A percentile compares a stretch with the other conserved stretches of the same genome.
phyloP scores from a whole-genome alignment of 108 stramenopile genomes.

The Pseudonitzschia delicatissima region DNA sequence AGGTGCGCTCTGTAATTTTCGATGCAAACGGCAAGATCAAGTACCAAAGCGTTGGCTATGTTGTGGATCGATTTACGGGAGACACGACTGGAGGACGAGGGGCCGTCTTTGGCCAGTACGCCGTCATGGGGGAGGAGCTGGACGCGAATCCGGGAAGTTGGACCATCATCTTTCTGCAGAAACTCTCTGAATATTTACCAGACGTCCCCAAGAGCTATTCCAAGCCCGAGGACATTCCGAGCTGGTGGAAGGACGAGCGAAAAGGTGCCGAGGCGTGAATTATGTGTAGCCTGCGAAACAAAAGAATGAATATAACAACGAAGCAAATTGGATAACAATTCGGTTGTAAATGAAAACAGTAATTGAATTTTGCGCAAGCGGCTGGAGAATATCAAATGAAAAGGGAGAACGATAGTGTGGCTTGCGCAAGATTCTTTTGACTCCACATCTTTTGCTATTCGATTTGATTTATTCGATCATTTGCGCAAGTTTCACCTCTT shows the following conservation, averaged over 20 bases:
- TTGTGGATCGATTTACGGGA: conserved; percentile 44
- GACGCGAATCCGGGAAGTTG: conserved; percentile 11
- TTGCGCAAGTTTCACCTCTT: no score
- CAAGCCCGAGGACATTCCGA: conserved; percentile 35
- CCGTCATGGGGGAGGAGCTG: conserved; percentile 25
- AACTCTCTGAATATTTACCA: conserved; percentile 4
- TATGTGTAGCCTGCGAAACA: no score
- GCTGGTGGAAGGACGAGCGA: conserved; percentile 50
- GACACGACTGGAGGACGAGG: conserved; percentile 41
- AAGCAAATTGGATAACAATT: no score
- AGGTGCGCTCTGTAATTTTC: conserved; percentile 34
- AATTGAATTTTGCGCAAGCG: no score
- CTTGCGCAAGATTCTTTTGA: no score
- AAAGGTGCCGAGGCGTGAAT: conserved; percentile 46
- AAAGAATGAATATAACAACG: no score
- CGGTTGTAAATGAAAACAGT: no score
- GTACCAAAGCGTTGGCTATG: conserved; percentile 36
- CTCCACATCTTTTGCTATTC: no score
- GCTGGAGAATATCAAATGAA: no score
- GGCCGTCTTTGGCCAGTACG: conserved; percentile 31
- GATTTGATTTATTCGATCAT: no score
- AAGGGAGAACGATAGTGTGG: no score
- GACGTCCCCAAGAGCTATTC: background rate
- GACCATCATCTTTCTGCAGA: conserved; percentile 32
- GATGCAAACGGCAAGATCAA: conserved; percentile 32